Evolutionary conservation across 441 rosid genomes (phyloP), one percentile per base, ranked within the genome.

Genomic region (Daphne laureola): DNA sequence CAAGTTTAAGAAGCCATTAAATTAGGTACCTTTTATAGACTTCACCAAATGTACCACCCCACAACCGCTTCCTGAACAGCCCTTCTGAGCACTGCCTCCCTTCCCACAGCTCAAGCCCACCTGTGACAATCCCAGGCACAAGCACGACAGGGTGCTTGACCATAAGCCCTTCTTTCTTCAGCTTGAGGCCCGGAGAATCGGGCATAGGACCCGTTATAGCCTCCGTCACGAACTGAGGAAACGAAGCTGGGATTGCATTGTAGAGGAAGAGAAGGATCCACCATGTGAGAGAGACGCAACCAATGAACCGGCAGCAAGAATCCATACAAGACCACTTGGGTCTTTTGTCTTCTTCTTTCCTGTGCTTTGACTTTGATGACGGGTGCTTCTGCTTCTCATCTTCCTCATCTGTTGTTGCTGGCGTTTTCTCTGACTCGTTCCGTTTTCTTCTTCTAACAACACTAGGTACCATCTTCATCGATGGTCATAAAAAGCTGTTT

Each of bases 1-100:
- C 38, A 31, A 31, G 9, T 31, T 31, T 7, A 31, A 31, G 38
- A 31, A 31, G 0, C 38, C 38, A 6, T 31, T 31, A 31, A 45
- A 46, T 53, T 6, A 26, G n/a, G 52, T 53, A 86, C 97, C 98
- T 86, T 68, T 78, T 93, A 56, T 84, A 84, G 12, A 85, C 86
- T 60, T 89, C 98, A 41, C 95, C 92, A 57, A 93, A 93, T 27
- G 92, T 83, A 47, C 97, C 97, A 46, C 98, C 98, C 98, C 97
- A 93, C 58, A 93, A 74, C 17, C 97, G 76, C 56, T 89, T 89
- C 66, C 98, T 66, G 62, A 93, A 93, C 70, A 93, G 61, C 13
- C 92, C 96, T 40, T 83, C 97, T 26, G 97, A 92, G 21, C 97
- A 92, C 6, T 69, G 84, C 5, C 76, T 82, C 2, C 98, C 98